Base-by-base conservation (phyloP, 129 eudicot genomes). In the Rutidosis leptorrhynchoides region DNA sequence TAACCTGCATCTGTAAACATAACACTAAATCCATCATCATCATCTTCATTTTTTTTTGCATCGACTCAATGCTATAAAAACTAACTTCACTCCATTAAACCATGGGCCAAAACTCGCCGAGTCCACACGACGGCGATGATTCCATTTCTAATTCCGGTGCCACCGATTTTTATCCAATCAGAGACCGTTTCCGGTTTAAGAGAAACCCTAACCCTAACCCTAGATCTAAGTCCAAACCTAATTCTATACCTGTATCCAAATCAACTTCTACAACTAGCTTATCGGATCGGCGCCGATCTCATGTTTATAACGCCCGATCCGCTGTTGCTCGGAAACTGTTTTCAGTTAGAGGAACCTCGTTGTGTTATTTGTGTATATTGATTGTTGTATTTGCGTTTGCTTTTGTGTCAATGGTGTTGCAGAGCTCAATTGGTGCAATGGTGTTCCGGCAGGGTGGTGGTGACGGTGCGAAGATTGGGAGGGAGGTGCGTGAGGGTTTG, bases 371-470 rank as follows among this genome's bases (percentile, higher is more conserved):
- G 55, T 80, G 81, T 55, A 32, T 82, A 28, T 73, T 88, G 52
- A 6, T 78, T 7, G 82, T 82, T 16, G 84, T 92, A 30, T 92
- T 88, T 45, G 81, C 65, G 4, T 88, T 88, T 52, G 89, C 90
- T 10, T 33, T 92, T 43, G 96, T 87, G 26, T 83, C 96, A 11
- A 78, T 92, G 85, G 87, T 92, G 76, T 28, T 92, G 75, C 98
- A 92, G 80, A 92, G 87, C 85, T 88, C 96, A n/a, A 83, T 91
- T 58, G 83, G 77, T 65, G 64, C 85, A 11, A 45, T 71, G 78
- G 86, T 85, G 23, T 78, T 84, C 61, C 32, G 84, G 66, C 85
- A 76, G 64, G 88, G 87, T 16, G 84, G 76, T 7, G 67, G 76
- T 20, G 83, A 71, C 7, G 66, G 78, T 23, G 83, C 72, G 73